Conservation (phyloP, 1,284 basidiomycete species). For the Rhodotorula sp. region DNA sequence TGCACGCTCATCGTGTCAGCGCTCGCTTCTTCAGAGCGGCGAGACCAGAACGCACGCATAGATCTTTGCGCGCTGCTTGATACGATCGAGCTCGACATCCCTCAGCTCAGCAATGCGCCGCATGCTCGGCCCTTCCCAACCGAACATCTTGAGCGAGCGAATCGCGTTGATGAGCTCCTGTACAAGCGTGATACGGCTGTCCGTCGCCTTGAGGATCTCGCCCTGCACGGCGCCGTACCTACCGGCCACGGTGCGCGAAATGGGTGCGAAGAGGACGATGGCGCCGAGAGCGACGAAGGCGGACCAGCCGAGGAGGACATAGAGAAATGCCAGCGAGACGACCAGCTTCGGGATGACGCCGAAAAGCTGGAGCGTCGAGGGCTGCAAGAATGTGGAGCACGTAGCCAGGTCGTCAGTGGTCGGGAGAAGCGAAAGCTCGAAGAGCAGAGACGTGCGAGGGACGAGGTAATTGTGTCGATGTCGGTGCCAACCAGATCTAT, state of each 20-base stretch:
- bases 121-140: conserved; percentile 31
- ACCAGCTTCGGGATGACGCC: conserved; percentile 59
- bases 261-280: conserved; percentile 29
- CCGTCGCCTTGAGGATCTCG: conserved; percentile 43
- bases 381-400: not conserved
- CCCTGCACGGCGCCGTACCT: conserved; percentile 36
- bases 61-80: conserved; percentile 34
- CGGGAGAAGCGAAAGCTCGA: too few species aligned
- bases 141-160: conserved; percentile 38
- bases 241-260: conserved; percentile 26
- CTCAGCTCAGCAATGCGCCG: conserved; percentile 20
- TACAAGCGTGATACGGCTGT: conserved; percentile 36
- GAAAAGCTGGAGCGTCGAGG: conserved; percentile 29
- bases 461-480: conserved; percentile 38
- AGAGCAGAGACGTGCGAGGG: not conserved
- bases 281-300: conserved; percentile 37
- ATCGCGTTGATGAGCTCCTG: conserved; percentile 37
- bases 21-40: not conserved
- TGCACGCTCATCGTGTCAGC: not conserved
- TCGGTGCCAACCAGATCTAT: conserved; percentile 41
- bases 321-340: conserved; percentile 75
- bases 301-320: conserved; percentile 71
- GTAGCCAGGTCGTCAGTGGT: not conserved
- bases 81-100: conserved; percentile 23
- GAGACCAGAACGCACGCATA: conserved; percentile 13